Evolutionary conservation across 345 rosid genomes (phyloP).

Genomic region (Citrus mangshanensis): DNA sequence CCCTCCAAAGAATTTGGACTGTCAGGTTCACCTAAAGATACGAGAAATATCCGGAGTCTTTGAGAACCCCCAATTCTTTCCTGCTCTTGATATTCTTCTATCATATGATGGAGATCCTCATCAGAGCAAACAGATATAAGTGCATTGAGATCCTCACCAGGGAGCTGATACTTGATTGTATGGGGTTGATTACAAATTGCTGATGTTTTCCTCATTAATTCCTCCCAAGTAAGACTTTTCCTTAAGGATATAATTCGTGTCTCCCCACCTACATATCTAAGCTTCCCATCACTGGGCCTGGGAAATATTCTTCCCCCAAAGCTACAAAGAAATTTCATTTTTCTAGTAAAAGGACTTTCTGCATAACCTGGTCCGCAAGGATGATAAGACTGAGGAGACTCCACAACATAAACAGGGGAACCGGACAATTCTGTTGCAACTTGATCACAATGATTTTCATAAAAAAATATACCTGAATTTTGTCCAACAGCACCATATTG

Average conservation of each 20-base stretch:
- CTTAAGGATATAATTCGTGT: conserved; percentile 72
- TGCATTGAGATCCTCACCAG: conserved; percentile 92
- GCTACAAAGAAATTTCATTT: conserved; percentile 83
- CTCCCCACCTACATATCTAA: conserved; percentile 91
- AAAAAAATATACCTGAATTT: conserved; percentile 16
- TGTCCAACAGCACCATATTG: conserved; percentile 25
- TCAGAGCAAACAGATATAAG: conserved; percentile 73
- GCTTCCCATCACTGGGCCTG: conserved; percentile 76
- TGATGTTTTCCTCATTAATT: conserved; percentile 59
- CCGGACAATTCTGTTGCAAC: conserved; percentile 7
- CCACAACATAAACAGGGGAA: conserved; percentile 16
- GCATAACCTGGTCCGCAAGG: conserved; percentile 26
- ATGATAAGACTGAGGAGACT: conserved; percentile 38
- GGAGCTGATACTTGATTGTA: conserved; percentile 86
- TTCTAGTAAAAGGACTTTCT: conserved; percentile 28
- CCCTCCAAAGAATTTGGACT: conserved; percentile 51
- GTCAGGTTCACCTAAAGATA: conserved; percentile 50
- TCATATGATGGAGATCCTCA: conserved; percentile 84
- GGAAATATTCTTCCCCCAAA: conserved; percentile 82
- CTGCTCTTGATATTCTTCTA: conserved; percentile 72
- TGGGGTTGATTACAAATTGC: conserved; percentile 68
- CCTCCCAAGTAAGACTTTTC: conserved; percentile 48
- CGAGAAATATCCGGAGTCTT: conserved; percentile 70
- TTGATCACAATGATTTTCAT: conserved; percentile 18
- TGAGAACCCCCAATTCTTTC: conserved; percentile 64